Conservation (phyloP, 1,139 yeast genomes). For the Meyerozyma carpophila region DNA sequence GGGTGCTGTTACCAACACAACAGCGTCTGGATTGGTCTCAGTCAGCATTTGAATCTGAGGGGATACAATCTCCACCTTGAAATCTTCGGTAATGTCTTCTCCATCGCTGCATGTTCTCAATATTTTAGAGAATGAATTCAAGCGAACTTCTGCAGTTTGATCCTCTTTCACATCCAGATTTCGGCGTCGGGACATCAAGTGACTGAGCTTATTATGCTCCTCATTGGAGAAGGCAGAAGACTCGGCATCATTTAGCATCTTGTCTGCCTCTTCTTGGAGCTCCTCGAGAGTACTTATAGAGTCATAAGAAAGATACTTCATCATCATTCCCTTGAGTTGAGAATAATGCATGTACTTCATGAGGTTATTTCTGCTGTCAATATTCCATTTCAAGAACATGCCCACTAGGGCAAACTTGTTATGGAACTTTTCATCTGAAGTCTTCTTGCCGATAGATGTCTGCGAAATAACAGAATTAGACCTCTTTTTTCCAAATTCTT, state of each 20-base stretch:
- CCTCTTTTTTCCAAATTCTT: constrained; percentile 14
- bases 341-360: constrained; percentile 38
- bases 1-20: constrained; percentile 45
- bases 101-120: constrained; percentile 37
- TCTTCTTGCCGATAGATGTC: not conserved
- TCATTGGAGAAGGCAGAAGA: not conserved
- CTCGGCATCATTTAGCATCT: not conserved
- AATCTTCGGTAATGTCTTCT: constrained; percentile 55
- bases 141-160: constrained; percentile 18
- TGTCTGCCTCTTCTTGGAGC: constrained; percentile 17
- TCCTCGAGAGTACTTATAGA: constrained; percentile 34
- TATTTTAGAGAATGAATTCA: constrained; percentile 47
- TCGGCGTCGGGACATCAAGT: not conserved
- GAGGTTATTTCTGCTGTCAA: constrained; percentile 28
- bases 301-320: constrained; percentile 32
- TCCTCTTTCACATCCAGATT: not conserved
- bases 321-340: constrained; percentile 22
- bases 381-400: constrained; percentile 43
- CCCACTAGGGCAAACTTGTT: constrained; percentile 37
- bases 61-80: constrained; percentile 63
- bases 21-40: constrained; percentile 56
- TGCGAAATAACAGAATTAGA: not conserved
- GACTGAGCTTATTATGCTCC: not conserved
- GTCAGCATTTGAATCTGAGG: constrained; percentile 85
- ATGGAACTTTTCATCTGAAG: constrained; percentile 24